phyloP scores from a whole-genome alignment of 208 protist genomes.

The Leishmania tarentolae region DNA sequence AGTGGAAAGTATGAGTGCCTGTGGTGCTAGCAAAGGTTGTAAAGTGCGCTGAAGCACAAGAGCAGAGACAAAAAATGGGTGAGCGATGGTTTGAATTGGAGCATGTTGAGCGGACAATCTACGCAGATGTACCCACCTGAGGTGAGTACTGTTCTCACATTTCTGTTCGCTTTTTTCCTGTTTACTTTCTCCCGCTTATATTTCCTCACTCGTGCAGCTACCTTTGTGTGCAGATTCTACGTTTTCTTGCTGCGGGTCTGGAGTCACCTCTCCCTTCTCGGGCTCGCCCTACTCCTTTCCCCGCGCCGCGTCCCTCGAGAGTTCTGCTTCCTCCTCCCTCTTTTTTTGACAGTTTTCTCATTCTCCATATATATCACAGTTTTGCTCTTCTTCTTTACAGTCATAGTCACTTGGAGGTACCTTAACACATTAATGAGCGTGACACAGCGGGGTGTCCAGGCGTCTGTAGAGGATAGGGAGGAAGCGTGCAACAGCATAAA shows the following conservation, averaged over 20 bases:
- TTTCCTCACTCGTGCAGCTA: not conserved
- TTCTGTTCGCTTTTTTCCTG: not conserved
- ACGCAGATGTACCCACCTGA: not conserved
- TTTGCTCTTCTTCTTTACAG: not conserved
- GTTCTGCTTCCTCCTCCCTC: not conserved
- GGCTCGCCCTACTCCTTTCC: not conserved
- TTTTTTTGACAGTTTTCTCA: not conserved
- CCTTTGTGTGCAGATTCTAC: not conserved
- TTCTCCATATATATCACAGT: not conserved
- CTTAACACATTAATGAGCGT: not conserved
- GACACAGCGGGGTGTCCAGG: not conserved
- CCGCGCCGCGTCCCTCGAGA: not conserved
- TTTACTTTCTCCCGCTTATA: not conserved
- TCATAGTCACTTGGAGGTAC: not conserved
- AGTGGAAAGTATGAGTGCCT: not conserved
- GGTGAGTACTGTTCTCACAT: not conserved
- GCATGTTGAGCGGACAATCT: not conserved
- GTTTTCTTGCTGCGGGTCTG: too few species aligned
- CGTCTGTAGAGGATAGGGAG: not conserved
- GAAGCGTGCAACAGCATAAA: not conserved
- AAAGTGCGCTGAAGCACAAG: not conserved
- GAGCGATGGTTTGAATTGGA: not conserved
- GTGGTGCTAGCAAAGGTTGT: not conserved
- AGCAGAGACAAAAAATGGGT: not conserved
- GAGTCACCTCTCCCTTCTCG: not conserved